These are phyloP conservation scores for Apodospora peruviana DNA, from an alignment of 495 filamentous ascomycete genomes.

Conservation along the genomic window DNA sequence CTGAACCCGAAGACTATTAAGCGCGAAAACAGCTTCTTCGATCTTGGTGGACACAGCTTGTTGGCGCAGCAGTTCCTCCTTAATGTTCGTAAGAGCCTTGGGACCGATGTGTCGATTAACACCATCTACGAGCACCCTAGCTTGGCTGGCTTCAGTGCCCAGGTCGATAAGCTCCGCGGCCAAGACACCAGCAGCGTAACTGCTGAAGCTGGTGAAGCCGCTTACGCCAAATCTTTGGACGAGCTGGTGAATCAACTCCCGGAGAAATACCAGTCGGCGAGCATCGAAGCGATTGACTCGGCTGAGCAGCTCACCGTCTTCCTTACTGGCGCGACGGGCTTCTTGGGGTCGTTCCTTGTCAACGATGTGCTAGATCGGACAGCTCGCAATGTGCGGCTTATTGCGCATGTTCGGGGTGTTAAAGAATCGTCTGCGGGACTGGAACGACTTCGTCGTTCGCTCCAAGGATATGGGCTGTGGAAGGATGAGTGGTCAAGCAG, in stretches of 20 bases:
- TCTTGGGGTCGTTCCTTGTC: conserved; percentile 79
- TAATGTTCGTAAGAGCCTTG: conserved; percentile 57
- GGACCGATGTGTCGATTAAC: conserved; percentile 66
- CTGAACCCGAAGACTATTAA: conserved; percentile 55
- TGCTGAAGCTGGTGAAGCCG: conserved; percentile 55
- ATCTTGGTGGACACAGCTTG: conserved; percentile 82
- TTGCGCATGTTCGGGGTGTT: conserved; percentile 68
- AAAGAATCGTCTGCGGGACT: conserved; percentile 44
- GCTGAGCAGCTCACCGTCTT: conserved; percentile 56
- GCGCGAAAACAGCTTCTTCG: conserved; percentile 73
- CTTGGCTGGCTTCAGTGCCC: conserved; percentile 62
- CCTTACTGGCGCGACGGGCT: conserved; percentile 88
- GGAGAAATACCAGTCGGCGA: conserved; percentile 32
- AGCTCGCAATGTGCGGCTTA: conserved; percentile 55
- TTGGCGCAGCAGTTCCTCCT: conserved; percentile 79
- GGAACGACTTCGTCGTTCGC: conserved; percentile 48
- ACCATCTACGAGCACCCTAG: conserved; percentile 73
- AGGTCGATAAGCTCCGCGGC: conserved; percentile 60
- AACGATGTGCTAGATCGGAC: conserved; percentile 62
- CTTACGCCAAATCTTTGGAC: conserved; percentile 57
- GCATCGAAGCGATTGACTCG: conserved; percentile 20
- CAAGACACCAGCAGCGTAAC: conserved; percentile 32
- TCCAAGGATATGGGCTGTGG: conserved; percentile 77
- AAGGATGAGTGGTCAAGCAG: conserved; percentile 58
- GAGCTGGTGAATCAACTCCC: conserved; percentile 31